Evolutionary conservation across 2,329 filamentous ascomycete species (phyloP).

Genomic region (Aspergillus eucalypticola): DNA sequence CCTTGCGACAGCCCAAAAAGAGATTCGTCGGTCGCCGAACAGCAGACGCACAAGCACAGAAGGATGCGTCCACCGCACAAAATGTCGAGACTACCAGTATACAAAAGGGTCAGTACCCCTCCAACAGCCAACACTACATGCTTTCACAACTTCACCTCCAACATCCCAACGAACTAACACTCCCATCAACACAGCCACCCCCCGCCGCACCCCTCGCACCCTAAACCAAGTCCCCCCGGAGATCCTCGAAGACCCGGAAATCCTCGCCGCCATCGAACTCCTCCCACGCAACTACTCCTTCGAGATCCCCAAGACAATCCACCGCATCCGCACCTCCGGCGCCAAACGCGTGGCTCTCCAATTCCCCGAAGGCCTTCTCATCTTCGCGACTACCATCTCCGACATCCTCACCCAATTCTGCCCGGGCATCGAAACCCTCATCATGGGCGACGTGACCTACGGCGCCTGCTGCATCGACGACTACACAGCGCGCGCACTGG

Average conservation of each 20-base stretch:
- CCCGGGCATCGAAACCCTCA: constrained; percentile 84
- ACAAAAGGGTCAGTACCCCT: constrained; percentile 38
- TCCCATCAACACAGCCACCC: constrained; percentile 57
- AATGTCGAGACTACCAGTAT: constrained; percentile 62
- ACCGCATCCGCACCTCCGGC: constrained; percentile 78
- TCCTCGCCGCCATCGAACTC: constrained; percentile 83
- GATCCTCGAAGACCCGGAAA: constrained; percentile 79
- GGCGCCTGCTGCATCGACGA: constrained; percentile 98
- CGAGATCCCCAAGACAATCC: constrained; percentile 97
- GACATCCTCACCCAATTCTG: constrained; percentile 96
- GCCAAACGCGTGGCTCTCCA: constrained; percentile 89
- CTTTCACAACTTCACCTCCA: not conserved
- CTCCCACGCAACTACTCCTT: constrained; percentile 97
- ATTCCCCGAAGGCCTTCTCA: constrained; percentile 89
- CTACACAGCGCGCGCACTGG: constrained; percentile 90
- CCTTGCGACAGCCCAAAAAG: constrained; percentile 74
- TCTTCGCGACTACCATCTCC: constrained; percentile 96
- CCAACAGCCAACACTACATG: not conserved
- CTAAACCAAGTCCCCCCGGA: constrained; percentile 87
- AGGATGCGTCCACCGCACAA: constrained; percentile 58
- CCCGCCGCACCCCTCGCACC: constrained; percentile 73
- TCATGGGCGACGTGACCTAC: constrained; percentile 99
- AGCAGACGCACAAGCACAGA: constrained; percentile 59
- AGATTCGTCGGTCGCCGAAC: constrained; percentile 84
- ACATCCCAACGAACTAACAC: not conserved